Percentiles rank a stretch among this genome's conserved stretches.
Conservation (phyloP, 139 green algal genomes). For the Chlorokybus atmophyticus region DNA sequence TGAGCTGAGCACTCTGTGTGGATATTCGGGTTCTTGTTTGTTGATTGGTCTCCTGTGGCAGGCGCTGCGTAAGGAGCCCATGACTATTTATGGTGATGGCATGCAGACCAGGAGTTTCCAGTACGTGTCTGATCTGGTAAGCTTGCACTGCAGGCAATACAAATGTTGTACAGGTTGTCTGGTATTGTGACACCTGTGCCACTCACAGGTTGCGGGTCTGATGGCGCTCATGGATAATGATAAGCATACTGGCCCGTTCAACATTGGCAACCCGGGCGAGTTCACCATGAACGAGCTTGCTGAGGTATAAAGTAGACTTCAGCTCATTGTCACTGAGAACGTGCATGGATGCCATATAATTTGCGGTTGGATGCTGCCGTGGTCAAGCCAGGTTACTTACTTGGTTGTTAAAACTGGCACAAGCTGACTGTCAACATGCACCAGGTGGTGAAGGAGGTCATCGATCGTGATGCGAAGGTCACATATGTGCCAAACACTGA, state of each 20-base stretch:
- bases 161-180: too few species aligned
- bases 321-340: too few species aligned
- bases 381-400: constrained; percentile 4
- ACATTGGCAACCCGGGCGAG: constrained; percentile 95
- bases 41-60: constrained; percentile 25
- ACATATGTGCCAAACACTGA: constrained; percentile 82
- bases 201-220: constrained; percentile 30
- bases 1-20: too few species aligned
- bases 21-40: too few species aligned
- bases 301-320: too few species aligned
- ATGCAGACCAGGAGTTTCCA: constrained; percentile 94
- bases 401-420: neutral
- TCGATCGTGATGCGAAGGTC: constrained; percentile 62
- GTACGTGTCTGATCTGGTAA: constrained; percentile 79
- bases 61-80: constrained; percentile 59
- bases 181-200: too few species aligned
- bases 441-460: constrained; percentile 64
- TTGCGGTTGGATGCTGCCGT: neutral
- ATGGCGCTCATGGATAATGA: constrained; percentile 48
- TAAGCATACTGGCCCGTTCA: constrained; percentile 92
- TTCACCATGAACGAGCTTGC: constrained; percentile 99
- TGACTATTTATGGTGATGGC: constrained; percentile 93
- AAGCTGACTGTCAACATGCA: constrained; percentile 5
- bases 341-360: too few species aligned
- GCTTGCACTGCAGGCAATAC: constrained; percentile 35